These are phyloP conservation scores for Yamadazyma phyllophila DNA, from an alignment of 805 yeast species.

Conservation along the genomic window DNA sequence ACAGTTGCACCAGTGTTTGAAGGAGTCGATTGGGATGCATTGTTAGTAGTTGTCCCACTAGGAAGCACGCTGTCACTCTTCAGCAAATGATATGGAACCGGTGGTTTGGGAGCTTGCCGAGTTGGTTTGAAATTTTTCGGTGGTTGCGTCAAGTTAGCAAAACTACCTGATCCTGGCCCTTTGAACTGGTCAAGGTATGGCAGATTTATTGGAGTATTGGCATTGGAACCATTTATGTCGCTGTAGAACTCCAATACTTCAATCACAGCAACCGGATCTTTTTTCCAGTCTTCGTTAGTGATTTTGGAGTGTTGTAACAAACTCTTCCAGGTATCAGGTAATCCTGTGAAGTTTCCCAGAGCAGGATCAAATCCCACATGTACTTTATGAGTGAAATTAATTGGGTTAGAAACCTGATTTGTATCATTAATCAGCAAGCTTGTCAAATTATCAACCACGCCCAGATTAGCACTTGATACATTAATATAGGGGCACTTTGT, in stretches of 20 bases:
- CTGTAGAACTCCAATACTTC: slow-evolving; percentile 58
- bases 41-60: not conserved
- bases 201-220: slow-evolving; percentile 10
- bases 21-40: not conserved
- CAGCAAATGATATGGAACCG: slow-evolving; percentile 38
- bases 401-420: slow-evolving; percentile 77
- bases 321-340: slow-evolving; percentile 58
- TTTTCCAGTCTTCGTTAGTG: slow-evolving; percentile 60
- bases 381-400: slow-evolving; percentile 91
- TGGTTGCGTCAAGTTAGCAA: slow-evolving; percentile 14
- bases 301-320: slow-evolving; percentile 57
- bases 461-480: slow-evolving; percentile 3
- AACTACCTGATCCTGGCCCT: slow-evolving; percentile 1
- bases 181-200: slow-evolving; percentile 9
- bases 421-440: slow-evolving; percentile 2
- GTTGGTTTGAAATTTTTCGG: slow-evolving; percentile 30
- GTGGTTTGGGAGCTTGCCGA: slow-evolving; percentile 44
- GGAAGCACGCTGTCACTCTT: slow-evolving; percentile 10
- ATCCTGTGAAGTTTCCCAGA: slow-evolving; percentile 54
- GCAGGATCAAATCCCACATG: slow-evolving; percentile 86
- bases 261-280: slow-evolving; percentile 62
- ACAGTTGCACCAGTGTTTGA: slow-evolving; percentile 12
- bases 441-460: not conserved
- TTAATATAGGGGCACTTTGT: slow-evolving; percentile 66
- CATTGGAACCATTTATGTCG: slow-evolving; percentile 21